Base-by-base conservation (phyloP, 2,329 filamentous ascomycete species). In the Shiraia bambusicola region DNA sequence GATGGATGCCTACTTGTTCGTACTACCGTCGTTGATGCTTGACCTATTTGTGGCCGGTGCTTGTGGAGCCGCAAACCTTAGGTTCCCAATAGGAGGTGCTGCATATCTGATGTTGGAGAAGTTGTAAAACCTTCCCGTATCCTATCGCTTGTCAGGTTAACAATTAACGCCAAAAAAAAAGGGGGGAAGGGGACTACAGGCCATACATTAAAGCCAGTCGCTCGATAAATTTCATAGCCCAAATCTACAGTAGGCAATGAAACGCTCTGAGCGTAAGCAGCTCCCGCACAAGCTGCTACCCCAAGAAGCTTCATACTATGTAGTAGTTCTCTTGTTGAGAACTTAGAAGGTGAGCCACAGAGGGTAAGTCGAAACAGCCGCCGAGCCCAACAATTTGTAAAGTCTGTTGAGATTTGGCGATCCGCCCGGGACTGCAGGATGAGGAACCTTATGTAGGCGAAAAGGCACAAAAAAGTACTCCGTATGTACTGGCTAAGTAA, bases 91-190 rank as follows among this genome's bases (percentile, higher is more conserved):
- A 1, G 79, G 78, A 11, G 79, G 72, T 17, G 75, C 74, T 5
- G 76, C 79, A 58, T 76, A 82, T 30, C 78, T 72, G 47, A 81
- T 79, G 51, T 81, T 80, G 37, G 66, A 73, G 63, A 81, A 81
- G 47, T 75, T 77, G 61, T 78, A 80, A 47, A 74, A 67, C 15
- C 66, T 59, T n/a, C 60, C 61, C 1, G 71, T 63, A 43, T 65
- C 55, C 70, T 67, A 33, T 13, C 8, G 12, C 17, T 6, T 7
- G 11, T 16, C 12, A 36, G 11, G 31, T 32, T 16, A 15, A 39
- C 17, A 19, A 32, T n/a, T 22, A 6, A 33, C 15, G 12, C n/a
- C 1, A 34, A 31, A 14, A 12, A 25, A n/a, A n/a, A n/a, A n/a
- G n/a, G n/a, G n/a, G n/a, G n/a, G n/a, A n/a, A n/a, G n/a, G n/a